Conservation (phyloP, 2,329 filamentous ascomycete species). For the Paramyrothecium sp. region DNA sequence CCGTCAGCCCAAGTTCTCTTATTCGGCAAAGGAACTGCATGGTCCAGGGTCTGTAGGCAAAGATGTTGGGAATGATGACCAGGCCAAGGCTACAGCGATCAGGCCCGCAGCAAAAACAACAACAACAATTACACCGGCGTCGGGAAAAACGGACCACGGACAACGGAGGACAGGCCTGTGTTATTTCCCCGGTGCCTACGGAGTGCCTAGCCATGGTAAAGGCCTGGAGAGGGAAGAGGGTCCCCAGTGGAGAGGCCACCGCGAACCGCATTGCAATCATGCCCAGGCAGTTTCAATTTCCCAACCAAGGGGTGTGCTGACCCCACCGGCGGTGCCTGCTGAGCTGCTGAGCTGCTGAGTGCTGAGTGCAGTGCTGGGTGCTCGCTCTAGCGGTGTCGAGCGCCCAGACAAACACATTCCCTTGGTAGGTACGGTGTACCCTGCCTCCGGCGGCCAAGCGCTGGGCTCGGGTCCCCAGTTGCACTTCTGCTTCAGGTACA, state of each 20-base stretch:
- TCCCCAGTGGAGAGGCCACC: neutral
- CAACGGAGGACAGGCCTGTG: neutral
- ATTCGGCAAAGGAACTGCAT: too few relatives aligned
- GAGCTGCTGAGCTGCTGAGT: too few relatives aligned
- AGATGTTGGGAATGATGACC: neutral
- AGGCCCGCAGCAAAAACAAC: neutral
- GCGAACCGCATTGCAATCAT: neutral
- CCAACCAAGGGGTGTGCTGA: neutral
- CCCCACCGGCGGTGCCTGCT: neutral
- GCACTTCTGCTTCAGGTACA: slow-evolving; percentile 1
- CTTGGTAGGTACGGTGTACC: neutral
- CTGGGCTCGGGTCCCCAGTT: neutral
- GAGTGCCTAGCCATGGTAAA: neutral
- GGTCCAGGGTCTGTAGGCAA: neutral
- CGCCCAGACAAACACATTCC: neutral
- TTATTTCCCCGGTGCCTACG: neutral
- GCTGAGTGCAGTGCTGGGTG: neutral
- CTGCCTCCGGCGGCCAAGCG: neutral
- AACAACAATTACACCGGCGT: too few relatives aligned
- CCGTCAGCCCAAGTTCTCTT: neutral
- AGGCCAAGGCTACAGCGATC: neutral
- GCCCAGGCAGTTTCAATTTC: neutral
- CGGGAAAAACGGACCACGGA: too few relatives aligned
- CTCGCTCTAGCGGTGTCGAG: neutral
- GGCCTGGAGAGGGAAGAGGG: neutral